Base-by-base conservation (phyloP, 176 grass and related monocot species). In the Oryza meyeriana region DNA sequence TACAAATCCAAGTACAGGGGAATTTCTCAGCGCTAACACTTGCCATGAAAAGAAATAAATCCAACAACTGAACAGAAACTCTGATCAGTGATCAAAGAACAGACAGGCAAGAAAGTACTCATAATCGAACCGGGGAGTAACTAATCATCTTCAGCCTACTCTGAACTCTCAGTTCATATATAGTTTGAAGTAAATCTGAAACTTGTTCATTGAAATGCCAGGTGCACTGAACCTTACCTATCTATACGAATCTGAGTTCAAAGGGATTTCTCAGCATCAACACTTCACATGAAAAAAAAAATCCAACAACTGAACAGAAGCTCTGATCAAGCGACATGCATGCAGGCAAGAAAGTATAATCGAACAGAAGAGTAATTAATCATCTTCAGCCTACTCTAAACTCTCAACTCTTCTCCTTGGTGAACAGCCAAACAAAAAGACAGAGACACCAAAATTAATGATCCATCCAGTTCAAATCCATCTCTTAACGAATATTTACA, bases 401-500 rank as follows among this genome's bases (percentile, higher is more conserved):
- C 55, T 59, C 55, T 59, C 9, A 0, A 0, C 11, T 24, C 55
- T 10, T 24, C n/a, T 25, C n/a, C 9, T 59, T 59, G 2, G 25
- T 8, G 8, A 33, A n/a, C 17, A 52, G 8, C 17, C 28, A 33
- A 52, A n/a, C 2, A 50, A 8, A 8, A 52, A 55, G 7, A 34
- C 14, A 74, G 32, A 74, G 28, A 14, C 28, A 57, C 32, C 4
- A 57, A 75, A 28, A 0, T 11, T 6, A 42, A 55, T 52, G 29
- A 75, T 59, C 30, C 75, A 77, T 77, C 25, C 35, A 16, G 45
- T 48, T 48, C n/a, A 64, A 64, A 44, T 64, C 17, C 14, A 27
- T 64, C 26, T 78, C 75, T 41, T 28, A 5, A 31, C 6, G 5
- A 27, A 63, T 63, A 63, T 77, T 62, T 77, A 77, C 58, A 77